Evolutionary conservation across 176 grass and related monocot genomes (phyloP).

Genomic region (Hordeum marinum): DNA sequence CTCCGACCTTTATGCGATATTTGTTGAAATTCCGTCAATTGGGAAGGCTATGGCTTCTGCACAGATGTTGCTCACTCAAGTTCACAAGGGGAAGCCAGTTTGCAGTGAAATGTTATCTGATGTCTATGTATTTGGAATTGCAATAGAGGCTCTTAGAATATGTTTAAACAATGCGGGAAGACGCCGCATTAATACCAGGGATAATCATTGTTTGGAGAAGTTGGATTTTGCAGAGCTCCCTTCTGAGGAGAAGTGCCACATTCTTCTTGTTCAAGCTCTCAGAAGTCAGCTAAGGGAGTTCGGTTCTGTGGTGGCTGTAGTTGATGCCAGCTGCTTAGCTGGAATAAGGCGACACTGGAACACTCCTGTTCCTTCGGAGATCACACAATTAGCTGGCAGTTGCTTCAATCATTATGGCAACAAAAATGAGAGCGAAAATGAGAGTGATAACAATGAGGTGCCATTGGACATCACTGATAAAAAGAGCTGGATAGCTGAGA

Average conservation of each 20-base stretch:
- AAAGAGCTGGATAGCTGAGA: slow-evolving; percentile 61
- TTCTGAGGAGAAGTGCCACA: slow-evolving; percentile 72
- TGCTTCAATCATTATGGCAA: slow-evolving; percentile 50
- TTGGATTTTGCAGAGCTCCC: slow-evolving; percentile 61
- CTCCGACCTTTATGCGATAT: slow-evolving; percentile 74
- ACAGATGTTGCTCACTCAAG: slow-evolving; percentile 63
- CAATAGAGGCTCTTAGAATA: slow-evolving; percentile 81
- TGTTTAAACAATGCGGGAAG: slow-evolving; percentile 69
- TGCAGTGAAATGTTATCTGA: slow-evolving; percentile 58
- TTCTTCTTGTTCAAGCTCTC: slow-evolving; percentile 78
- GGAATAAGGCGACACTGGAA: slow-evolving; percentile 86
- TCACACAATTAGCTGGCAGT: slow-evolving; percentile 41
- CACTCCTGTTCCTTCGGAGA: slow-evolving; percentile 54
- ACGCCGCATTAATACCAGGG: slow-evolving; percentile 26
- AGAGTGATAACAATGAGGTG: slow-evolving; percentile 25
- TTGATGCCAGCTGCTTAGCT: slow-evolving; percentile 67
- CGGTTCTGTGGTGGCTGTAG: slow-evolving; percentile 71
- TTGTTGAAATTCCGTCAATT: slow-evolving; percentile 67
- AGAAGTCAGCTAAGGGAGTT: slow-evolving; percentile 64
- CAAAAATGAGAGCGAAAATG: slow-evolving; percentile 28
- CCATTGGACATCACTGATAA: slow-evolving; percentile 35
- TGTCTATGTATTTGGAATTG: slow-evolving; percentile 75
- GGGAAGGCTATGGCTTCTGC: slow-evolving; percentile 70
- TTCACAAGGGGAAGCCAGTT: slow-evolving; percentile 65
- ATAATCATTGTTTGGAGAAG: slow-evolving; percentile 17